phyloP scores from a whole-genome alignment of 2,329 filamentous ascomycete genomes.

The Hypomyces rosellus region DNA sequence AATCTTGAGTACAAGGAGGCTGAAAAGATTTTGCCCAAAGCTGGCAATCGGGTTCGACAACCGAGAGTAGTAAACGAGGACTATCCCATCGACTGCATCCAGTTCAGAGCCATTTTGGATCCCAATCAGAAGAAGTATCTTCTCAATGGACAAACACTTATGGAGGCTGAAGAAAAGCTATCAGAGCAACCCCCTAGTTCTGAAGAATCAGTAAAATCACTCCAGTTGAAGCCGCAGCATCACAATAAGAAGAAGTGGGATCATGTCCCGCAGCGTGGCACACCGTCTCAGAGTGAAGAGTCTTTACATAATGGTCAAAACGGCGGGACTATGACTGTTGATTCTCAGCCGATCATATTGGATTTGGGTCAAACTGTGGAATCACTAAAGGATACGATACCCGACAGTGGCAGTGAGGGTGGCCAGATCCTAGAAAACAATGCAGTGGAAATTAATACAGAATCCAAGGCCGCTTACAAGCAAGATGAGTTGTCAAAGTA shows the following conservation, averaged over 20 bases:
- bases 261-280: conserved; percentile 31
- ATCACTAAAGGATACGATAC: neutral
- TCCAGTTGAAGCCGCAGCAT: conserved; percentile 43
- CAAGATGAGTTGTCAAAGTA: conserved; percentile 56
- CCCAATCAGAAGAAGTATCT: conserved; percentile 52
- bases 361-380: conserved; percentile 14
- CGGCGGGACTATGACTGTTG: conserved; percentile 10
- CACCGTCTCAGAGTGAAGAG: conserved; percentile 31
- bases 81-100: conserved; percentile 64
- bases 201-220: conserved; percentile 28
- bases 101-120: conserved; percentile 52
- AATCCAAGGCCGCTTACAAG: neutral
- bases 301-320: conserved; percentile 19
- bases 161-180: neutral
- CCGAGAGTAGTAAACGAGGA: conserved; percentile 57
- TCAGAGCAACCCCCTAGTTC: conserved; percentile 9
- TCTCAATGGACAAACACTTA: conserved; percentile 40
- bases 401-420: neutral
- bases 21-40: conserved; percentile 35
- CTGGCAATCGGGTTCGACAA: conserved; percentile 14
- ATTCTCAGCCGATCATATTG: conserved; percentile 22
- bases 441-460: conserved; percentile 11
- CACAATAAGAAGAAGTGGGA: conserved; percentile 33
- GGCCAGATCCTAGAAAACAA: neutral
- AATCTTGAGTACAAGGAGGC: conserved; percentile 58